A percentile compares a stretch with the other conserved stretches of the same genome.
Evolutionary conservation across 345 rosid genomes (phyloP).

Genomic region (Excoecaria cochinchinensis): DNA sequence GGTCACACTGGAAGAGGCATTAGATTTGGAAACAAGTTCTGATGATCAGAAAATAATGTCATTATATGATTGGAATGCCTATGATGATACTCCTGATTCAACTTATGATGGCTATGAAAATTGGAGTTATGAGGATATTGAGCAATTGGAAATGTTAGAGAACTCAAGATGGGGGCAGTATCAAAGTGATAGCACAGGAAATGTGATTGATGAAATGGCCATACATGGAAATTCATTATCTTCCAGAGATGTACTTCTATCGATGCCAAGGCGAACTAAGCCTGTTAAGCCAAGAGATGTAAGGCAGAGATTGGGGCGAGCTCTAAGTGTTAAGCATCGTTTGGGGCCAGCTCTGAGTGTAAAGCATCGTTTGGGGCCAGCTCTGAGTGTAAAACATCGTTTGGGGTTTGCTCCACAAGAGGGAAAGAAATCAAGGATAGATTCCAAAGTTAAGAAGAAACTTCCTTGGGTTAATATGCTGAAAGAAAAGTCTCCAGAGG

Average conservation of each 20-base stretch:
- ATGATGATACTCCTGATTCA: constrained; percentile 10
- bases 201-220: not conserved
- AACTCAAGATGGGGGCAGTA: not conserved
- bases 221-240: constrained; percentile 5
- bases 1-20: constrained; percentile 13
- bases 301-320: constrained; percentile 20
- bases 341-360: constrained; percentile 22
- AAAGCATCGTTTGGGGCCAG: constrained; percentile 28
- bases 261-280: constrained; percentile 13
- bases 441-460: not conserved
- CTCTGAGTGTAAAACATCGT: constrained; percentile 9
- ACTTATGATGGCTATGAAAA: constrained; percentile 21
- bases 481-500: not conserved
- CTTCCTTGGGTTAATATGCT: constrained; percentile 17
- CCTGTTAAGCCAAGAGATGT: constrained; percentile 18
- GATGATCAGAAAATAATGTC: not conserved
- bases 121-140: constrained; percentile 20
- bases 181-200: not conserved
- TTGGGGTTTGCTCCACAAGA: not conserved
- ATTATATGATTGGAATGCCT: constrained; percentile 9
- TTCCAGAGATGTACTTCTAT: not conserved
- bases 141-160: not conserved
- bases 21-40: constrained; percentile 8
- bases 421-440: constrained; percentile 17
- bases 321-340: constrained; percentile 26